Percentiles rank a stretch among this genome's conserved stretches.
Conservation (phyloP, 139 green algal species). For the Dunaliella sp. region DNA sequence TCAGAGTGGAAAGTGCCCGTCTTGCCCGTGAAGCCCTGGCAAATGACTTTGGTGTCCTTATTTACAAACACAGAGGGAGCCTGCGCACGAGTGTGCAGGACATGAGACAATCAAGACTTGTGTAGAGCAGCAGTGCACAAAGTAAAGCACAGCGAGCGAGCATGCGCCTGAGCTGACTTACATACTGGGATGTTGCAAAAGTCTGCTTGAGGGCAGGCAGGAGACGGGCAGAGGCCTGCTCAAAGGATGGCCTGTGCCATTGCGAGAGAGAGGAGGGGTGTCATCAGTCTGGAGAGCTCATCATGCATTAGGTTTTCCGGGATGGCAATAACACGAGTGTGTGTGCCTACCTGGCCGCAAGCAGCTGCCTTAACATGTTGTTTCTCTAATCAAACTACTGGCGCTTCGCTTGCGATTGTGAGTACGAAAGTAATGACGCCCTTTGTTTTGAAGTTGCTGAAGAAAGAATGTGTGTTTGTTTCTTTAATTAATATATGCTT, state of each 20-base stretch:
- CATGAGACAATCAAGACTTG: too few relatives aligned
- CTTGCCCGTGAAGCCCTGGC: slow-evolving; percentile 95
- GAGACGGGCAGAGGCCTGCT: neutral
- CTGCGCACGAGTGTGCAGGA: too few relatives aligned
- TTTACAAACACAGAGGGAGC: slow-evolving; percentile 92
- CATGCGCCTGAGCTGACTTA: neutral
- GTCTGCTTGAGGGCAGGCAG: neutral
- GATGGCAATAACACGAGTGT: neutral
- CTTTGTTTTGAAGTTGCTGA: too few relatives aligned
- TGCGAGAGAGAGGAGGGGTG: neutral
- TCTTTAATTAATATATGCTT: too few relatives aligned
- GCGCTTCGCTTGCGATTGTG: too few relatives aligned
- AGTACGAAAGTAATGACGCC: too few relatives aligned
- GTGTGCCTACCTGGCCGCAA: neutral
- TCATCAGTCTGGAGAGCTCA: too few relatives aligned
- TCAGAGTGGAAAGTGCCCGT: slow-evolving; percentile 98
- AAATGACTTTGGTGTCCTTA: slow-evolving; percentile 93
- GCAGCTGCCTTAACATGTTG: neutral
- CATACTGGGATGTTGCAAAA: too few relatives aligned
- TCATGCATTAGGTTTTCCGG: neutral
- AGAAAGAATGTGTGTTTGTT: too few relatives aligned
- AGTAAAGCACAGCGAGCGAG: too few relatives aligned
- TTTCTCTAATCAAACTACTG: too few relatives aligned
- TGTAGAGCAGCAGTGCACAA: too few relatives aligned
- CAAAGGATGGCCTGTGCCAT: neutral